Base-by-base conservation (phyloP, 176 grass and related monocot species). In the Echinochloa phyllopogon region DNA sequence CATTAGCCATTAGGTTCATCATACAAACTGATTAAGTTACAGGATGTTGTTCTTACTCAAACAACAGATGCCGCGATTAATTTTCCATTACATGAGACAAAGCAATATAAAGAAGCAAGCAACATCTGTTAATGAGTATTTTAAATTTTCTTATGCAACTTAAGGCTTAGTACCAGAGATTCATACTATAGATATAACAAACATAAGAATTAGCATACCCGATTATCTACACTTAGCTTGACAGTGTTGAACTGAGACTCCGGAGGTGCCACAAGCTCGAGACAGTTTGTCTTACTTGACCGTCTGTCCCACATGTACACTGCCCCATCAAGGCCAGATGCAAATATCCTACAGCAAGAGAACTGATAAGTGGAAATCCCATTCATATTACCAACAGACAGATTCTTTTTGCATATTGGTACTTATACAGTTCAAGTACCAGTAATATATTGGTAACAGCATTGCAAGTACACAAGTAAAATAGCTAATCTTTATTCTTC, bases 271-370 rank as follows among this genome's bases (percentile, higher is more conserved):
- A 80, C 70, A 85, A 95, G 83, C 85, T 95, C 91, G 76, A 95
- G 86, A 84, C 89, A 95, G 69, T 91, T 87, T 66, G 72, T 84
- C 50, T 89, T 94, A 78, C 89, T 92, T 81, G 64, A 50, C 33
- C 93, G 85, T 53, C 86, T 92, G 85, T 98, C 96, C 96, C 93
- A 98, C 84, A 95, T 92, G 78, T 93, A 98, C 61, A 98, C 81
- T 24, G 76, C 78, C 58, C 91, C 93, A 90, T 93, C 91, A 71
- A 95, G 84, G 29, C 93, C 91, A 69, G 89, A 93, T 40, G 93
- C 96, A 91, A 98, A 85, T 82, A 98, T 65, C 88, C 96, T 98
- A 87, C 38, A 69, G 69, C 33, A 69, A 36, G 62, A 78, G 39
- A 57, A 37, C 55, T 23, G 6, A 27, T 76, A 82, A 86, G 44